A percentile compares a stretch with the other conserved stretches of the same genome.
Evolutionary conservation across 2,329 filamentous ascomycete genomes (phyloP).

Genomic region (Fusarium robinianum): DNA sequence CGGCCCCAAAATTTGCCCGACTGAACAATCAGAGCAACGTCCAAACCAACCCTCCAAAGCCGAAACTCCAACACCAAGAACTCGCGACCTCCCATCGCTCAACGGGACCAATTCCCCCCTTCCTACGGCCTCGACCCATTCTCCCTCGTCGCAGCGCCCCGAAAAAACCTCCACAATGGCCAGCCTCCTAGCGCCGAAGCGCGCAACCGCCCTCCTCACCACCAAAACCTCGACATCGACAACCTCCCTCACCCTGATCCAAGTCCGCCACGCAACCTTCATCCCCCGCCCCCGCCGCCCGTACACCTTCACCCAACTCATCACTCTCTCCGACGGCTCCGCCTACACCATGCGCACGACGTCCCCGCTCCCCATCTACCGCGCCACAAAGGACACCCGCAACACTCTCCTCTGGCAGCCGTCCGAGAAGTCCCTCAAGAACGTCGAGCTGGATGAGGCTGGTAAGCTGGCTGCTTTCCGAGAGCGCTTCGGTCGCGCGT

Average conservation of each 20-base stretch:
- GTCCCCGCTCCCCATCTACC: slow-evolving; percentile 65
- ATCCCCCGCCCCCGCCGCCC: slow-evolving; percentile 86
- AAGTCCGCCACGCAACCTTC: slow-evolving; percentile 81
- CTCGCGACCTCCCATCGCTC: slow-evolving; percentile 11
- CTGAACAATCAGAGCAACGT: slow-evolving; percentile 17
- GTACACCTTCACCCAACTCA: slow-evolving; percentile 96
- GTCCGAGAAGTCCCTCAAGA: slow-evolving; percentile 75
- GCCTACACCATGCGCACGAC: slow-evolving; percentile 82
- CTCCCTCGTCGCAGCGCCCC: background rate
- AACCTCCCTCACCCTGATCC: slow-evolving; percentile 46
- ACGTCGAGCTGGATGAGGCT: slow-evolving; percentile 94
- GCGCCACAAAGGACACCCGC: slow-evolving; percentile 76
- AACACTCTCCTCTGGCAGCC: slow-evolving; percentile 95
- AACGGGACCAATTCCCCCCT: slow-evolving; percentile 20
- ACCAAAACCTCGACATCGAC: slow-evolving; percentile 34
- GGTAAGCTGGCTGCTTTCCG: slow-evolving; percentile 87
- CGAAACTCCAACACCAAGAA: slow-evolving; percentile 11
- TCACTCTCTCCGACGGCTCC: slow-evolving; percentile 89
- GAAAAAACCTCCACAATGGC: slow-evolving; percentile 37
- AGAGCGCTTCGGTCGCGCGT: slow-evolving; percentile 79
- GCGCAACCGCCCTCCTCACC: slow-evolving; percentile 37
- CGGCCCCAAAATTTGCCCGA: slow-evolving; percentile 38
- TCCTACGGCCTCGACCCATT: slow-evolving; percentile 2
- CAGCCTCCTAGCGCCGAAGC: slow-evolving; percentile 39
- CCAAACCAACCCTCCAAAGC: slow-evolving; percentile 18